phyloP scores from a whole-genome alignment of 148 eudicot species.

The Vaccinium darrowii region DNA sequence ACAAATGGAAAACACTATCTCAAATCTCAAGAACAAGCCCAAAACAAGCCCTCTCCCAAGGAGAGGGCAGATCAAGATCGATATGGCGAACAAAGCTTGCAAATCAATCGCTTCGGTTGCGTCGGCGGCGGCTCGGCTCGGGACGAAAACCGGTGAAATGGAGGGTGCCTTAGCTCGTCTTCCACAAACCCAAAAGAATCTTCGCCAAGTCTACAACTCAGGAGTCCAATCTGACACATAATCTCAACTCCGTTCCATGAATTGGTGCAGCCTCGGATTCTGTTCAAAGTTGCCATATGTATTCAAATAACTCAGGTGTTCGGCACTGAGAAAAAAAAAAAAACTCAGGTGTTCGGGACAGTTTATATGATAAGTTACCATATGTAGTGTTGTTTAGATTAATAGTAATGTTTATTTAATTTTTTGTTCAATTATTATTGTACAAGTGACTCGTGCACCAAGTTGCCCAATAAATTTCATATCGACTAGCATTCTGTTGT shows the following conservation, averaged over 20 bases:
- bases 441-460: too few relatives aligned
- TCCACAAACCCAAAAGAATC: constrained; percentile 17
- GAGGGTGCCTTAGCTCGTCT: constrained; percentile 1
- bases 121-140: neutral
- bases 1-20: constrained; percentile 15
- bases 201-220: constrained; percentile 15
- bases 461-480: too few relatives aligned
- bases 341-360: too few relatives aligned
- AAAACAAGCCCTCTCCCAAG: constrained; percentile 12
- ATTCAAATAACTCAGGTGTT: too few relatives aligned
- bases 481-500: too few relatives aligned
- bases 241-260: neutral
- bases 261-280: too few relatives aligned
- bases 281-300: too few relatives aligned
- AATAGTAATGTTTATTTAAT: too few relatives aligned
- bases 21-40: constrained; percentile 1
- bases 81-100: neutral
- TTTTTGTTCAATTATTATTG: too few relatives aligned
- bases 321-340: too few relatives aligned
- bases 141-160: neutral
- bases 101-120: constrained; percentile 11
- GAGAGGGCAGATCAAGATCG: constrained; percentile 27
- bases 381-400: too few relatives aligned
- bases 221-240: constrained; percentile 7
- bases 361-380: too few relatives aligned